Conservation (phyloP, 176 grass and related monocot species). For the Cymbopogon citratus region DNA sequence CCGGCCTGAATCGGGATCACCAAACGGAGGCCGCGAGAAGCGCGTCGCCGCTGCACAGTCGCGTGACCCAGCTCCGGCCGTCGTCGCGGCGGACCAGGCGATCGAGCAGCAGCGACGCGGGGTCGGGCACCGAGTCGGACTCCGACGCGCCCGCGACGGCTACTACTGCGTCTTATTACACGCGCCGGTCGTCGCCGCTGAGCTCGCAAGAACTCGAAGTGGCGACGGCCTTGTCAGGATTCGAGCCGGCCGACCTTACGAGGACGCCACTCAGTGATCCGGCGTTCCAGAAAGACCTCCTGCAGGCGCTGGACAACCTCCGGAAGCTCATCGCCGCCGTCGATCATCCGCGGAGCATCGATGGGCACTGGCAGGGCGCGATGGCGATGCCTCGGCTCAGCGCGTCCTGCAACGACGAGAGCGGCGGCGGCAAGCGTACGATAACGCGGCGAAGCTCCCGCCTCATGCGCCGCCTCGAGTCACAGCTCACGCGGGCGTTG, state of each 20-base stretch:
- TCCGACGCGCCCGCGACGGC: slow-evolving; percentile 22
- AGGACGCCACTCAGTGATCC: slow-evolving; percentile 37
- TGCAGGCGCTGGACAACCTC: slow-evolving; percentile 51
- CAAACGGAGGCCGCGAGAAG: not conserved
- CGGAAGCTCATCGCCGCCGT: slow-evolving; percentile 45
- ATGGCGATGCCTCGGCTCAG: not conserved
- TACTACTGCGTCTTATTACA: not conserved
- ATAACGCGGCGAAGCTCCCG: slow-evolving; percentile 35
- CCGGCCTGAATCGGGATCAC: not conserved
- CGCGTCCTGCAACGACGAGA: slow-evolving; percentile 10
- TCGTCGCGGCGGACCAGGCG: slow-evolving; percentile 39
- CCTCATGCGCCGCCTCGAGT: slow-evolving; percentile 49
- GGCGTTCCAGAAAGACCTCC: slow-evolving; percentile 35
- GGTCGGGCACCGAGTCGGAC: not conserved
- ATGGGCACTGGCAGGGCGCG: not conserved
- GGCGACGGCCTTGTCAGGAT: not conserved
- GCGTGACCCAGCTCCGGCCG: slow-evolving; percentile 38
- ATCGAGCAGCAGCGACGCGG: not conserved
- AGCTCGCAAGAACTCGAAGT: slow-evolving; percentile 28
- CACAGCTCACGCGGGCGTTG: slow-evolving; percentile 40
- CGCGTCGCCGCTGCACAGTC: slow-evolving; percentile 11
- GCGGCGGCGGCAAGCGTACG: not conserved
- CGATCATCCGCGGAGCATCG: slow-evolving; percentile 20
- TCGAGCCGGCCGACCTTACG: not conserved
- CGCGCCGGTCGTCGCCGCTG: slow-evolving; percentile 26